These are phyloP conservation scores for Linnemannia exigua DNA, from an alignment of 192 early-diverging fungal genomes.

Conservation along the genomic window DNA sequence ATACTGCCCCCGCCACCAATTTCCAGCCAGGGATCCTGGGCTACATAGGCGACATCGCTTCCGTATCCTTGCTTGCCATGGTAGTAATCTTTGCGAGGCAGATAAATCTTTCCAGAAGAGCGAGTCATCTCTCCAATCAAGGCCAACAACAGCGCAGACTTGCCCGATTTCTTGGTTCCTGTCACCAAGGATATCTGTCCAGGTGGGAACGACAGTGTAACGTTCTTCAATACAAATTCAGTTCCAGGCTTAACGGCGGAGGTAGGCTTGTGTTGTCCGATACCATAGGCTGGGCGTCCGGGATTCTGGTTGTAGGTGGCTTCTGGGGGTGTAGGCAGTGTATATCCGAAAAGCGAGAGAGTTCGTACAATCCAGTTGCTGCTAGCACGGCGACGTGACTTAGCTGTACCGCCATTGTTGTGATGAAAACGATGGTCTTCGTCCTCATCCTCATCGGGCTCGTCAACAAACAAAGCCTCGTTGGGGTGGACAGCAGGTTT, in stretches of 20 bases:
- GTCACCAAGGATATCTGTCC: constrained; percentile 44
- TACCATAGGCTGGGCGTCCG: neutral
- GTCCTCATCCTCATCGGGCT: constrained; percentile 33
- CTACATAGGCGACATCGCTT: constrained; percentile 58
- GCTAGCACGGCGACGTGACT: neutral
- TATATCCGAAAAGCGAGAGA: constrained; percentile 47
- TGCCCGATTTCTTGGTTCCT: constrained; percentile 44
- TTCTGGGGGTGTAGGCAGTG: constrained; percentile 24
- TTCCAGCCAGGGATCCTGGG: constrained; percentile 67
- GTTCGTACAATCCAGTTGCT: constrained; percentile 50
- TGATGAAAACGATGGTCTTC: neutral
- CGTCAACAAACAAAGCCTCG: constrained; percentile 39
- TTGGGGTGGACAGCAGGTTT: constrained; percentile 13
- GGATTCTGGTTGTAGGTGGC: neutral
- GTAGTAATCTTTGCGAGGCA: constrained; percentile 54
- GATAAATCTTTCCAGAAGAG: constrained; percentile 47
- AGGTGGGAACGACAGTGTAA: constrained; percentile 46
- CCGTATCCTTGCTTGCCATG: constrained; percentile 53
- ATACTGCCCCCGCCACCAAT: constrained; percentile 46
- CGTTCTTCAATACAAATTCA: constrained; percentile 29
- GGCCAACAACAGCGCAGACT: constrained; percentile 43
- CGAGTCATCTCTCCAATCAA: constrained; percentile 55
- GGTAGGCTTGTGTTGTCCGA: neutral
- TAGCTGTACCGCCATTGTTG: constrained; percentile 1
- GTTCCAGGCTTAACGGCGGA: neutral